Percentiles rank a stretch among this genome's conserved stretches.
These are phyloP conservation scores for Vitis rotundifolia DNA, from an alignment of 164 flowering plant species.

Conservation along the genomic window DNA sequence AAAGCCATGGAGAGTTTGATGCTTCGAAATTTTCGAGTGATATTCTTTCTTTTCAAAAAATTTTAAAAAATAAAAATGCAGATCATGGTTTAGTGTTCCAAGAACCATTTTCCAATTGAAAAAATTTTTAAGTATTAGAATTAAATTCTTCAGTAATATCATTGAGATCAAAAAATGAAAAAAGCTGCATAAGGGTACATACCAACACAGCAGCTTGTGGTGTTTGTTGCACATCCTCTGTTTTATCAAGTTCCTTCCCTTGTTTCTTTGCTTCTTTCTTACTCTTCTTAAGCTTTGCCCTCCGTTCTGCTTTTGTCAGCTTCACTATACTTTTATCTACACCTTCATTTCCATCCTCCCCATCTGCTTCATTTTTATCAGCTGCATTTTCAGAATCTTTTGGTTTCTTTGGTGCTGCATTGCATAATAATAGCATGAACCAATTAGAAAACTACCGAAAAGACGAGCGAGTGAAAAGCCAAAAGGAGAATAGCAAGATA, in stretches of 20 bases:
- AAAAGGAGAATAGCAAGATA: conserved; percentile 15
- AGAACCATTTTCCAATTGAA: too few relatives aligned
- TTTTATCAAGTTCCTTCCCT: conserved; percentile 38
- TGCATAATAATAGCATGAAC: background rate
- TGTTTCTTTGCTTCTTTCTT: conserved; percentile 82
- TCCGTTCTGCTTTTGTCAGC: conserved; percentile 77
- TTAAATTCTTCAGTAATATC: too few relatives aligned
- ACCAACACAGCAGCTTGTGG: conserved; percentile 84
- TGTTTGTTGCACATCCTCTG: conserved; percentile 42
- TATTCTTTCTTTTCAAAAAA: too few relatives aligned
- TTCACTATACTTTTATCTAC: conserved; percentile 38
- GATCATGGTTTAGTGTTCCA: too few relatives aligned
- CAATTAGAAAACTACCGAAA: background rate
- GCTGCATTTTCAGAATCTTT: conserved; percentile 27
- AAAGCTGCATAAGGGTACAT: conserved; percentile 1
- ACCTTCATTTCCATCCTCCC: conserved; percentile 21
- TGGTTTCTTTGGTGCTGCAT: conserved; percentile 44
- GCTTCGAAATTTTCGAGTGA: too few relatives aligned
- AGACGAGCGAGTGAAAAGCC: background rate
- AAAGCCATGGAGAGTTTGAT: too few relatives aligned
- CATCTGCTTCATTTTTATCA: conserved; percentile 33
- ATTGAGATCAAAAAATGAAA: background rate
- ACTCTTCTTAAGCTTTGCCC: conserved; percentile 72
- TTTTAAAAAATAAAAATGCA: too few relatives aligned
- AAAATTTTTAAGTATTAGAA: too few relatives aligned